Conservation (phyloP, 352 stramenopile genomes). For the Pythium vanterpoolii region DNA sequence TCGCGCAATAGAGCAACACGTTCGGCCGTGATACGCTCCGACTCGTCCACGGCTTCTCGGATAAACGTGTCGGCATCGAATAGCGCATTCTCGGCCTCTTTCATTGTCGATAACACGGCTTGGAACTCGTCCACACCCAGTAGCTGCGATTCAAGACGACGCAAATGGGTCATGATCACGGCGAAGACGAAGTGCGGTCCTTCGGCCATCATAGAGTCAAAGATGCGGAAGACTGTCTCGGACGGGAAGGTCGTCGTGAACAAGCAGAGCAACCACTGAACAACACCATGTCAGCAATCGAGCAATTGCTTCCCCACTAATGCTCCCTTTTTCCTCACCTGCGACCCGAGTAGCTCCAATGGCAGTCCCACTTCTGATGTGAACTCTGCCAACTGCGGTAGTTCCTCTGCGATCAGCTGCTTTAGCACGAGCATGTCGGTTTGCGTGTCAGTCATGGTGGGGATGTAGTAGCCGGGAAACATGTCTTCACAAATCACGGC, state of each 20-base stretch:
- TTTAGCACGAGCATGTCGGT: slow-evolving; percentile 89
- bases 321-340: slow-evolving; percentile 18
- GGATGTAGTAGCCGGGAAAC: slow-evolving; percentile 87
- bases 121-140: slow-evolving; percentile 64
- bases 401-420: slow-evolving; percentile 76
- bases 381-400: slow-evolving; percentile 74
- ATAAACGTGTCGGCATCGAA: slow-evolving; percentile 71
- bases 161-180: slow-evolving; percentile 77
- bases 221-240: slow-evolving; percentile 85
- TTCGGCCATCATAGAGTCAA: slow-evolving; percentile 86
- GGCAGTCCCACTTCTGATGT: slow-evolving; percentile 71
- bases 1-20: slow-evolving; percentile 47
- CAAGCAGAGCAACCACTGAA: slow-evolving; percentile 86
- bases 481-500: slow-evolving; percentile 88
- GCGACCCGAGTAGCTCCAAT: slow-evolving; percentile 84
- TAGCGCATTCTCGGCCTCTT: slow-evolving; percentile 56
- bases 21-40: slow-evolving; percentile 31
- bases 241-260: slow-evolving; percentile 90
- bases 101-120: slow-evolving; percentile 66
- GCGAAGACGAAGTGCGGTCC: slow-evolving; percentile 80
- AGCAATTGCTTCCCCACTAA: background rate
- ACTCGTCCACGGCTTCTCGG: slow-evolving; percentile 38
- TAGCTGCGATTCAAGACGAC: slow-evolving; percentile 48
- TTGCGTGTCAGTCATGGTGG: slow-evolving; percentile 86
- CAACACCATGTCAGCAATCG: background rate